These are phyloP conservation scores for Starmera quercuum DNA, from an alignment of 805 yeast genomes.

Conservation along the genomic window DNA sequence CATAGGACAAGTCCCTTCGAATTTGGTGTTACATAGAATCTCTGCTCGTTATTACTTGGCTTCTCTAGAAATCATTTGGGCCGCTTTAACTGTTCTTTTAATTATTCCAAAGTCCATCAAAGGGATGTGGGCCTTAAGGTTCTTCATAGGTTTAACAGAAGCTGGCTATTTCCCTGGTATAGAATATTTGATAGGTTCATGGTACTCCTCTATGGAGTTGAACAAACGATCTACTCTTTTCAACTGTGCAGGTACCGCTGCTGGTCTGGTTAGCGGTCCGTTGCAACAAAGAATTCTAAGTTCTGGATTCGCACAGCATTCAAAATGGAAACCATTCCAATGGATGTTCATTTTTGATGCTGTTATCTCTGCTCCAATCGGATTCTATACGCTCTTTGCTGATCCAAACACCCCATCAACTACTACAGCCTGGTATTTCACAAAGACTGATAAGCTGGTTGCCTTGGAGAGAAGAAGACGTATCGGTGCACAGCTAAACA, in stretches of 20 bases:
- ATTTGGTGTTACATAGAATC: slow-evolving; percentile 27
- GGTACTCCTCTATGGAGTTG: slow-evolving; percentile 22
- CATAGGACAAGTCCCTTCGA: slow-evolving; percentile 38
- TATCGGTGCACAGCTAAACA: slow-evolving; percentile 31
- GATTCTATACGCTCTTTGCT: slow-evolving; percentile 29
- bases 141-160: slow-evolving; percentile 32
- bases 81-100: slow-evolving; percentile 26
- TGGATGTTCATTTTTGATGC: slow-evolving; percentile 37
- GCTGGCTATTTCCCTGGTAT: slow-evolving; percentile 39
- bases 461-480: slow-evolving; percentile 35
- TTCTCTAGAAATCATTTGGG: slow-evolving; percentile 34
- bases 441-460: slow-evolving; percentile 30
- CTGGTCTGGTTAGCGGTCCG: slow-evolving; percentile 25
- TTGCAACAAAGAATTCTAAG: slow-evolving; percentile 22
- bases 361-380: slow-evolving; percentile 30
- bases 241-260: slow-evolving; percentile 22
- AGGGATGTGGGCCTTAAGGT: slow-evolving; percentile 22
- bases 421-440: slow-evolving; percentile 30
- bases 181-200: slow-evolving; percentile 29
- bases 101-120: slow-evolving; percentile 13
- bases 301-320: slow-evolving; percentile 7
- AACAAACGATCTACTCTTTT: slow-evolving; percentile 22
- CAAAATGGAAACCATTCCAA: slow-evolving; percentile 24
- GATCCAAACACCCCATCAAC: slow-evolving; percentile 36
- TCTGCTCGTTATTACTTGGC: slow-evolving; percentile 35